A percentile compares a stretch with the other conserved stretches of the same genome.
phyloP scores from a whole-genome alignment of 352 stramenopile species.

The Phytophthora sp. region DNA sequence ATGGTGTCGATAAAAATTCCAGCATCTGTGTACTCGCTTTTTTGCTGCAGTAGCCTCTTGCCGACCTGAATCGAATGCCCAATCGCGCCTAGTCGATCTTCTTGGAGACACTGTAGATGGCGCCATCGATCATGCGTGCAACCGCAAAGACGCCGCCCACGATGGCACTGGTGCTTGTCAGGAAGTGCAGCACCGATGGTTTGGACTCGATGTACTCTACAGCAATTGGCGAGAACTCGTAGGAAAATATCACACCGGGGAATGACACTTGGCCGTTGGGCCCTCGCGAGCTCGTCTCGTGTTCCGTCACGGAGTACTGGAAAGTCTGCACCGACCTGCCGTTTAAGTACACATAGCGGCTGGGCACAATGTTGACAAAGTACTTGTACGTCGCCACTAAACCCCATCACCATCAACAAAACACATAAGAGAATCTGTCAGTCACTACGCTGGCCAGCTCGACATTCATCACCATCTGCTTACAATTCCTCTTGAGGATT shows the following conservation, averaged over 20 bases:
- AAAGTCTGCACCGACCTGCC: slow-evolving; percentile 71
- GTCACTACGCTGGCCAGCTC: not conserved
- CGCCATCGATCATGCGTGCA: slow-evolving; percentile 84
- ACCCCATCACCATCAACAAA: not conserved
- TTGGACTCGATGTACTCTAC: slow-evolving; percentile 90
- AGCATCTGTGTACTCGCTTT: slow-evolving; percentile 10
- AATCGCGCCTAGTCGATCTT: slow-evolving; percentile 75
- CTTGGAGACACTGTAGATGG: slow-evolving; percentile 91
- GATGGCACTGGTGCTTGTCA: slow-evolving; percentile 89
- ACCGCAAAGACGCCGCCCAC: slow-evolving; percentile 88
- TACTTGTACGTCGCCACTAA: slow-evolving; percentile 91
- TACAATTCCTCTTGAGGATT: slow-evolving; percentile 82
- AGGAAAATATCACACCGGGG: slow-evolving; percentile 87
- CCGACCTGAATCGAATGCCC: not conserved
- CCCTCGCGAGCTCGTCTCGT: slow-evolving; percentile 54
- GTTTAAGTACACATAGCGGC: slow-evolving; percentile 84
- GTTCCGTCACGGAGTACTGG: slow-evolving; percentile 91
- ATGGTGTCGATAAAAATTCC: slow-evolving; percentile 5
- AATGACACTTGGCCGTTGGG: slow-evolving; percentile 70
- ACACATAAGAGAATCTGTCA: not conserved
- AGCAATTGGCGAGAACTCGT: slow-evolving; percentile 90
- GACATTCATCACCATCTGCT: not conserved
- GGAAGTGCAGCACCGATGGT: slow-evolving; percentile 83
- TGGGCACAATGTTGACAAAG: slow-evolving; percentile 86
- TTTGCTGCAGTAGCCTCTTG: not conserved